Percentiles rank a stretch among this genome's conserved stretches.
phyloP scores from a whole-genome alignment of 2,329 filamentous ascomycete species.

The Phialophora verrucosa region DNA sequence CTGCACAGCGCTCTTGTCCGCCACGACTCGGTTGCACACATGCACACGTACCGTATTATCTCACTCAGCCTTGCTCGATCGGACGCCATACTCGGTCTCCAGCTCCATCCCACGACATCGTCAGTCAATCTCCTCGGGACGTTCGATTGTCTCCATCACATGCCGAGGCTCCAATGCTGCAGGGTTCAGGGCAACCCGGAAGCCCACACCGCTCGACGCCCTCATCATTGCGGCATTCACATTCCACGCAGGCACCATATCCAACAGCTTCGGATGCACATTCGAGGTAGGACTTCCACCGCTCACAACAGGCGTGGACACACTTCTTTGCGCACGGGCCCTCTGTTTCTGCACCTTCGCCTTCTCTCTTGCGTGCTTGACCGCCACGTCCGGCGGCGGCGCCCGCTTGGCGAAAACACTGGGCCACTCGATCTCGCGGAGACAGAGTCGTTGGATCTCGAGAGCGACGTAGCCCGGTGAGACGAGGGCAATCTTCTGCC shows the following conservation, averaged over 20 bases:
- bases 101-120: not conserved
- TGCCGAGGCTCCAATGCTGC: slow-evolving; percentile 1
- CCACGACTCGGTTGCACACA: not conserved
- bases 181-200: slow-evolving; percentile 11
- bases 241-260: slow-evolving; percentile 24
- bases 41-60: not conserved
- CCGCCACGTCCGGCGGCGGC: slow-evolving; percentile 7
- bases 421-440: slow-evolving; percentile 24
- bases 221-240: slow-evolving; percentile 23
- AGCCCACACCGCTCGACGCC: slow-evolving; percentile 12
- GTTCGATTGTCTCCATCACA: slow-evolving; percentile 1
- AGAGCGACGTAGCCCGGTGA: slow-evolving; percentile 30
- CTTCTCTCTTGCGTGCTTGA: slow-evolving; percentile 13
- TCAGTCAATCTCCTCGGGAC: slow-evolving; percentile 22
- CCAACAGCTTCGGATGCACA: slow-evolving; percentile 11
- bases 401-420: slow-evolving; percentile 21
- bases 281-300: slow-evolving; percentile 3
- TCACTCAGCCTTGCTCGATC: not conserved
- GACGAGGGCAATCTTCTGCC: slow-evolving; percentile 36
- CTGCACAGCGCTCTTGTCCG: slow-evolving; percentile 13
- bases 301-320: slow-evolving; percentile 1
- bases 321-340: slow-evolving; percentile 5
- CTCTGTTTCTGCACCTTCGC: slow-evolving; percentile 12
- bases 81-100: not conserved
- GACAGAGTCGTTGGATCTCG: slow-evolving; percentile 29